Conservation (phyloP, 208 protist species). For the Crithidia thermophila region DNA sequence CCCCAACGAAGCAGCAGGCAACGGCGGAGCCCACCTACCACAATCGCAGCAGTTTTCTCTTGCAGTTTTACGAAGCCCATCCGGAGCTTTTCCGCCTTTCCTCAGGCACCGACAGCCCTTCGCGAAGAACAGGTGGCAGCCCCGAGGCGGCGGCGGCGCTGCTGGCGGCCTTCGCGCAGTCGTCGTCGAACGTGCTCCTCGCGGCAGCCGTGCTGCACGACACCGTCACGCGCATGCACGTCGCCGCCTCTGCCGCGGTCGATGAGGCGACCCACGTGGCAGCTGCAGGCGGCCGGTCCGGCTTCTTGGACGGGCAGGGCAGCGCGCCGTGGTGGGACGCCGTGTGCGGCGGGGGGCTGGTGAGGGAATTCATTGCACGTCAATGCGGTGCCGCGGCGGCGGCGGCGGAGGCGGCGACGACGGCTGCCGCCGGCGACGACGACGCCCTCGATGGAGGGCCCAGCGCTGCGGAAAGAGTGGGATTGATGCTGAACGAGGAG, state of each 20-base stretch:
- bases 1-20: background rate
- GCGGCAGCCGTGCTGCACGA: slow-evolving; percentile 65
- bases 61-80: slow-evolving; percentile 14
- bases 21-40: slow-evolving; percentile 7
- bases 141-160: background rate
- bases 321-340: slow-evolving; percentile 6
- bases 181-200: slow-evolving; percentile 39
- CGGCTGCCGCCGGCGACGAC: background rate
- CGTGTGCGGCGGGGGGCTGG: background rate
- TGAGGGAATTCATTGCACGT: slow-evolving; percentile 22
- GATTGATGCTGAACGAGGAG: slow-evolving; percentile 13
- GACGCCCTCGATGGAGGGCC: background rate
- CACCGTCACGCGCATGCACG: slow-evolving; percentile 34
- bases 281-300: background rate
- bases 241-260: background rate
- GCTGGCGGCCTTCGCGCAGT: slow-evolving; percentile 21
- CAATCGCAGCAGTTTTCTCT: slow-evolving; percentile 6
- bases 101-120: background rate
- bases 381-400: slow-evolving; percentile 11
- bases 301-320: background rate
- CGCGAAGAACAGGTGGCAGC: background rate
- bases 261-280: background rate
- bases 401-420: background rate
- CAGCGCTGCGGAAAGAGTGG: background rate
- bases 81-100: slow-evolving; percentile 1